Evolutionary conservation across 805 yeast genomes (phyloP).

Genomic region (Candida sithepensis): DNA sequence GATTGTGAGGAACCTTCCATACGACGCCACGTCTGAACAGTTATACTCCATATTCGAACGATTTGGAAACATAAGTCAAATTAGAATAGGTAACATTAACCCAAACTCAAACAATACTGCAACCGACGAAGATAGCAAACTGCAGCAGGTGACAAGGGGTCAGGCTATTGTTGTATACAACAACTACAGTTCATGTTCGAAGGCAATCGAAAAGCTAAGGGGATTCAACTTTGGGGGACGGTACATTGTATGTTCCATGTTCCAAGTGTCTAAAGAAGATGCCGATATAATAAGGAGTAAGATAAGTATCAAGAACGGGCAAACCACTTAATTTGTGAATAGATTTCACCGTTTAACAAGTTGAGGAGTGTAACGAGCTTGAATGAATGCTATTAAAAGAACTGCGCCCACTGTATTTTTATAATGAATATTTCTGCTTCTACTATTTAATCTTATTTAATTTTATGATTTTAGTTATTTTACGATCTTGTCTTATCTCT

Average conservation of each 20-base stretch:
- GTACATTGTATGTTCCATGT: slow-evolving; percentile 47
- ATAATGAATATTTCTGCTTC: no score
- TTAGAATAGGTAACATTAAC: slow-evolving; percentile 38
- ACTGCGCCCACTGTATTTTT: no score
- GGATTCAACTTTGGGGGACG: slow-evolving; percentile 60
- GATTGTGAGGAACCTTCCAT: slow-evolving; percentile 57
- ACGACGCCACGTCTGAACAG: slow-evolving; percentile 40
- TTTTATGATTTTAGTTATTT: no score
- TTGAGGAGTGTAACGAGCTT: no score
- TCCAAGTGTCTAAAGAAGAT: background rate
- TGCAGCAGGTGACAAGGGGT: slow-evolving; percentile 35
- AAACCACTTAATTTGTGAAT: no score
- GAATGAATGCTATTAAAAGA: no score
- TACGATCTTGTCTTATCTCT: no score
- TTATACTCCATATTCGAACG: slow-evolving; percentile 51
- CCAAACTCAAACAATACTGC: slow-evolving; percentile 28
- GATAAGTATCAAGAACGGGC: background rate
- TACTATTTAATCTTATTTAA: no score
- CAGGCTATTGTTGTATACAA: slow-evolving; percentile 55
- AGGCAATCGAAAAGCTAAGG: slow-evolving; percentile 51
- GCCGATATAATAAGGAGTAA: background rate
- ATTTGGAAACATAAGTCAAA: slow-evolving; percentile 54
- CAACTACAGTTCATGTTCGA: slow-evolving; percentile 42
- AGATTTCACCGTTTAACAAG: no score
- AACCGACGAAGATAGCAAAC: background rate